Evolutionary conservation across 192 early-diverging fungal species (phyloP), one percentile per base, ranked within the genome.

Genomic region (Backusella liffmaniae): DNA sequence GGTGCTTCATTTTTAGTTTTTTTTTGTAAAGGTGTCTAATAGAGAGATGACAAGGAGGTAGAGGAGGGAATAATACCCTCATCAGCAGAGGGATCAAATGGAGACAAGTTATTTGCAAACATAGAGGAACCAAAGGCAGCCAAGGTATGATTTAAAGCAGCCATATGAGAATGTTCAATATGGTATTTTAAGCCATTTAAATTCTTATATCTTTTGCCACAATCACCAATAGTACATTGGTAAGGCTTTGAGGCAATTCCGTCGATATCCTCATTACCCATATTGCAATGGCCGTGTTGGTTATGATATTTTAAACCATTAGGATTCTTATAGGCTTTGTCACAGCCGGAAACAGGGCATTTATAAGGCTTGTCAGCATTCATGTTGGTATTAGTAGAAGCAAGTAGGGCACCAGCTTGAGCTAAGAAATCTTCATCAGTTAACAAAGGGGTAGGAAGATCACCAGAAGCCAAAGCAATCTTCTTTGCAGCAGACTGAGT

Each of bases 291-390:
- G 18, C 96, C 96, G 78, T 98, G 98, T 73, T 94, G 87, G 77
- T 97, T 94, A 82, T 98, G 98, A 87, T 99, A 98, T 80, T 99
- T 99, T 71, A 98, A 88, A 6, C 97, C 97, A 65, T 98, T 98
- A 26, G 97, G 96, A 84, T 99, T 99, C 86, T 99, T 99, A 89
- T 99, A 99, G 5, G 95, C 91, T 84, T 99, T 98, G 71, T 89
- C 90, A 85, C 97, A 99, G 9, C 96, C 96, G 12, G 75, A 77
- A 1, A 96, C 85, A 7, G 93, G 87, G 81, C 97, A 98, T 75
- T 93, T 91, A 84, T 97, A 97, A 21, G 95, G 95, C 76, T 97
- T 94, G 76, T 95, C 94, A 29, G 75, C 75, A 41, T 76, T 74
- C 12, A 49, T 39, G 26, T 41, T 67, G 2, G 65, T 15, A 67